A percentile compares a stretch with the other conserved stretches of the same genome.
Evolutionary conservation across 305 asterid genomes (phyloP).

Genomic region (Ilex paraguariensis): DNA sequence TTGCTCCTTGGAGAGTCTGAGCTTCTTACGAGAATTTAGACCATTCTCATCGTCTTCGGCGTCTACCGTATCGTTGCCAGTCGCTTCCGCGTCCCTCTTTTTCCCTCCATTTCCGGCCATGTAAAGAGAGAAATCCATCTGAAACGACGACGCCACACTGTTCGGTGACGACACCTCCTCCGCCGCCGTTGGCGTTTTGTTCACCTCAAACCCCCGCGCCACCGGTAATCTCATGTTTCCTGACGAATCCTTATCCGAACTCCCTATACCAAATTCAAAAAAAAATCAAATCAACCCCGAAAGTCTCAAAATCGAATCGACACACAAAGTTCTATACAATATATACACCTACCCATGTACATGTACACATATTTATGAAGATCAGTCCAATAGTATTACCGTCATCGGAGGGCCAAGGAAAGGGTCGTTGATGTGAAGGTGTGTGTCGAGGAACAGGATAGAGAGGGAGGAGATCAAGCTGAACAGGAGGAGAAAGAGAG

Average conservation of each 20-base stretch:
- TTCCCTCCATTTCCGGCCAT: constrained; percentile 16
- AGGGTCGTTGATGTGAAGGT: constrained; percentile 23
- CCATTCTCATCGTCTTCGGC: constrained; percentile 72
- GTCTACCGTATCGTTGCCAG: constrained; percentile 35
- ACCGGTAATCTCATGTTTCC: constrained; percentile 37
- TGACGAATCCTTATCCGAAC: constrained; percentile 71
- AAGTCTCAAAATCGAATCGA: background rate
- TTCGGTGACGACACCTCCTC: constrained; percentile 64
- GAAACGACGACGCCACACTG: constrained; percentile 51
- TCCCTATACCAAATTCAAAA: constrained; percentile 28
- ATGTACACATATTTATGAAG: background rate
- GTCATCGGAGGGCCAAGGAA: constrained; percentile 61
- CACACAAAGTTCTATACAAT: too few relatives aligned
- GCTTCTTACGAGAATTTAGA: constrained; percentile 48
- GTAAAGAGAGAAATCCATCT: constrained; percentile 40
- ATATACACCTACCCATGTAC: too few relatives aligned
- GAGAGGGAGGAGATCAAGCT: constrained; percentile 56
- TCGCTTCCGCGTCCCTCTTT: constrained; percentile 26
- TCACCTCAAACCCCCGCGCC: constrained; percentile 45
- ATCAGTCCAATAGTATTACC: constrained; percentile 24
- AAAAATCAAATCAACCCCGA: too few relatives aligned
- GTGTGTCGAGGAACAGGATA: constrained; percentile 40
- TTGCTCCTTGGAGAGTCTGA: constrained; percentile 71
- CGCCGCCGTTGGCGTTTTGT: constrained; percentile 27
- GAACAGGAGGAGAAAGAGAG: constrained; percentile 25